Evolutionary conservation across 805 yeast species (phyloP).

Genomic region (Candida oleophila): DNA sequence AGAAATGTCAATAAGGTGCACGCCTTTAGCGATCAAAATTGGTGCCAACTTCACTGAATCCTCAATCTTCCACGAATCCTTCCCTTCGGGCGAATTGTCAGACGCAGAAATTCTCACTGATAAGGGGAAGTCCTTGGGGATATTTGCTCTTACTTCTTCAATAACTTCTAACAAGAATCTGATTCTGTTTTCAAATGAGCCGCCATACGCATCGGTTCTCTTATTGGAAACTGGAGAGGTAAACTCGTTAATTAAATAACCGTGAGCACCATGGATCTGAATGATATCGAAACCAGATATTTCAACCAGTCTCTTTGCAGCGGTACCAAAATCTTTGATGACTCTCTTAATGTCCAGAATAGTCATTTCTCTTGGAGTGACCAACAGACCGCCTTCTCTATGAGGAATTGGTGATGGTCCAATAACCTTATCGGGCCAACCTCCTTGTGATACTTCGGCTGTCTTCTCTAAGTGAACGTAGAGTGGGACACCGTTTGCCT

Average conservation of each 20-base stretch:
- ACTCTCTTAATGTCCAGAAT: conserved; percentile 38
- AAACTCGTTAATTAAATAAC: conserved; percentile 53
- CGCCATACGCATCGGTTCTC: conserved; percentile 65
- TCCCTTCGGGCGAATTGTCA: conserved; percentile 38
- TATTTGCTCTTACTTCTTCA: conserved; percentile 39
- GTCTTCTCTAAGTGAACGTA: conserved; percentile 28
- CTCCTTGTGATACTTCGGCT: conserved; percentile 33
- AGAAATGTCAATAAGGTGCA: conserved; percentile 56
- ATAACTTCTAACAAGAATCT: conserved; percentile 48
- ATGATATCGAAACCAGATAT: conserved; percentile 60
- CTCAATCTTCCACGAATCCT: conserved; percentile 41
- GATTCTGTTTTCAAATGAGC: conserved; percentile 56
- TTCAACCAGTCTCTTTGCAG: conserved; percentile 49
- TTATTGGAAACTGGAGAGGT: conserved; percentile 44
- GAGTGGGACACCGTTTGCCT: conserved; percentile 32
- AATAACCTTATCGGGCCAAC: conserved; percentile 43
- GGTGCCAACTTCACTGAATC: conserved; percentile 44
- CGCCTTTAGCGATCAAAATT: conserved; percentile 38
- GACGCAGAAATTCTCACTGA: conserved; percentile 48
- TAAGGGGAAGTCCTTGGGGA: conserved; percentile 43
- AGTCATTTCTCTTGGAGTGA: conserved; percentile 42
- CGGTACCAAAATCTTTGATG: conserved; percentile 41
- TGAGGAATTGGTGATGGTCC: conserved; percentile 45
- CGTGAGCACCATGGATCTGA: conserved; percentile 67
- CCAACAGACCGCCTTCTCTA: conserved; percentile 21